Evolutionary conservation across 495 filamentous ascomycete species (phyloP).

Genomic region (Choiromyces venosus): DNA sequence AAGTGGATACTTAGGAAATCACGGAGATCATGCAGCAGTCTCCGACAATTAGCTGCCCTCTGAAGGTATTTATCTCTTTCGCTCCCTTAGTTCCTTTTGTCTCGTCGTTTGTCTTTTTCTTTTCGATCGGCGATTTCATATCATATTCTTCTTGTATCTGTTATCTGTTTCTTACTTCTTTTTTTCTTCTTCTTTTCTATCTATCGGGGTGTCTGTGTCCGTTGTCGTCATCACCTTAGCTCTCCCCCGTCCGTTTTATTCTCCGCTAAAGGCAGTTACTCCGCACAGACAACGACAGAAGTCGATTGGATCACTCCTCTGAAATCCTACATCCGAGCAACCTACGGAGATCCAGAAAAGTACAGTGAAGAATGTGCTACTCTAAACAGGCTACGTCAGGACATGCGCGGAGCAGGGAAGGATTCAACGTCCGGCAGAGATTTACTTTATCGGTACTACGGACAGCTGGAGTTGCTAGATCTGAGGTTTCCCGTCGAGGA

Average conservation of each 20-base stretch:
- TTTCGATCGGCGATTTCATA: neutral
- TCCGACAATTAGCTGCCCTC: constrained; percentile 43
- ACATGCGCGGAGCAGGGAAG: constrained; percentile 96
- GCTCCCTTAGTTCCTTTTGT: neutral
- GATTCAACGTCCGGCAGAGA: constrained; percentile 93
- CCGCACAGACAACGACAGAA: constrained; percentile 82
- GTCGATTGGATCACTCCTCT: constrained; percentile 96
- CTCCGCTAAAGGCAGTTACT: constrained; percentile 13
- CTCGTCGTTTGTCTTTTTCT: neutral
- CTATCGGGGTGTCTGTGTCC: neutral
- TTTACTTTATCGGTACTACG: constrained; percentile 93
- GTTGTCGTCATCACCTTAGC: neutral
- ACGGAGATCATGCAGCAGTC: constrained; percentile 43
- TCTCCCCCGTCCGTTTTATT: constrained; percentile 2
- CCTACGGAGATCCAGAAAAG: constrained; percentile 91
- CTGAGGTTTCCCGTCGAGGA: constrained; percentile 95
- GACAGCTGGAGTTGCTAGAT: constrained; percentile 89
- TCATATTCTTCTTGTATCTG: constrained; percentile 10
- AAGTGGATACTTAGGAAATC: constrained; percentile 32
- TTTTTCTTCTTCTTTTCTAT: neutral
- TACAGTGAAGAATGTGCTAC: constrained; percentile 92
- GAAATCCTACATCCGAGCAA: constrained; percentile 86
- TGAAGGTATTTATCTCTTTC: constrained; percentile 37
- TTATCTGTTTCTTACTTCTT: constrained; percentile 1
- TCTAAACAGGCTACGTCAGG: constrained; percentile 93